phyloP scores from a whole-genome alignment of 495 filamentous ascomycete species.

The Penicillium verhagenii region DNA sequence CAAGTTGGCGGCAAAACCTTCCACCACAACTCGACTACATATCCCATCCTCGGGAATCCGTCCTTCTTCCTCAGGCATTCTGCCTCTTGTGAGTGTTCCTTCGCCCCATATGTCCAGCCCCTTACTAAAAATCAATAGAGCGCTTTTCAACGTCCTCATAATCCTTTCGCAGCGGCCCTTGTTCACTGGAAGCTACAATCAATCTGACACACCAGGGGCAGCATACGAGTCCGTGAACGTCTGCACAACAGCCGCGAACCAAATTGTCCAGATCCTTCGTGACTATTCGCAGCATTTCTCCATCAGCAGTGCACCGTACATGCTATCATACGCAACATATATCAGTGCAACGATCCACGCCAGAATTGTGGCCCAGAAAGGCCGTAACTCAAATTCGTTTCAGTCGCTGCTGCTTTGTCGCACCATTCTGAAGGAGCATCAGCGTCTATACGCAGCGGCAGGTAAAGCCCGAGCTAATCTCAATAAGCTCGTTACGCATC shows the following conservation, averaged over 20 bases:
- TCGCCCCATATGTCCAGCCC: no score
- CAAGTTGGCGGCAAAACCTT: constrained; percentile 23
- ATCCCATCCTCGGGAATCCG: constrained; percentile 10
- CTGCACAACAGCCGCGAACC: constrained; percentile 30
- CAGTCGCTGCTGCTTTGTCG: constrained; percentile 23
- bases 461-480: constrained; percentile 24
- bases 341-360: constrained; percentile 36
- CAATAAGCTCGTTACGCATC: constrained; percentile 19
- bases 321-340: constrained; percentile 36
- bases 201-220: constrained; percentile 9
- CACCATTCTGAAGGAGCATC: constrained; percentile 18
- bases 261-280: constrained; percentile 30
- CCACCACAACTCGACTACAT: constrained; percentile 27
- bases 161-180: constrained; percentile 32
- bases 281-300: constrained; percentile 29
- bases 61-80: constrained; percentile 19
- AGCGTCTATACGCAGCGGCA: constrained; percentile 22
- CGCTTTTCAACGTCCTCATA: constrained; percentile 29
- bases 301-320: constrained; percentile 28
- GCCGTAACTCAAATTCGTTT: constrained; percentile 19
- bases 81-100: constrained; percentile 24
- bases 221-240: constrained; percentile 29
- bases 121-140: constrained; percentile 14
- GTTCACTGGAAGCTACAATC: constrained; percentile 18
- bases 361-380: constrained; percentile 28